Evolutionary conservation across 2,329 filamentous ascomycete genomes (phyloP).

Genomic region (Botrytis galanthina): DNA sequence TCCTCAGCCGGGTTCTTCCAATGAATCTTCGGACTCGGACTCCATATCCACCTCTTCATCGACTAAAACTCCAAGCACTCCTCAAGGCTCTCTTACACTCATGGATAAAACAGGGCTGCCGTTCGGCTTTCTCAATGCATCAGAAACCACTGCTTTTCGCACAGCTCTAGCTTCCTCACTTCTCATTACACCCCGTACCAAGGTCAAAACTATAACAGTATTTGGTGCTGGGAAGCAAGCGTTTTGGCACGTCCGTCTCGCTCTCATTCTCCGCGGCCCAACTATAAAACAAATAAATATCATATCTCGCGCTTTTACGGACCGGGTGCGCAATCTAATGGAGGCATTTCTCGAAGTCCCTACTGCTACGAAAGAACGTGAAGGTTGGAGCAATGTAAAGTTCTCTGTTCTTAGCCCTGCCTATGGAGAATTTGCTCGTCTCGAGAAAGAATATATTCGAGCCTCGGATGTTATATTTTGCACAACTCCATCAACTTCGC

Average conservation of each 20-base stretch:
- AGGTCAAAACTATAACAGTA: conserved; percentile 73
- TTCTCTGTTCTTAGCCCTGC: conserved; percentile 67
- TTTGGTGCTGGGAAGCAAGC: conserved; percentile 90
- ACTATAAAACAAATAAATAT: conserved; percentile 80
- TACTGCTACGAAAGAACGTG: conserved; percentile 46
- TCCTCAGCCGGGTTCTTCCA: conserved; percentile 41
- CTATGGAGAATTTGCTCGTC: conserved; percentile 64
- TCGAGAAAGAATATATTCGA: conserved; percentile 69
- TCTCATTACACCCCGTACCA: conserved; percentile 61
- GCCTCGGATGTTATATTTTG: conserved; percentile 82
- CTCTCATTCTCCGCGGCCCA: conserved; percentile 66
- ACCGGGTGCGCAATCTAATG: conserved; percentile 53
- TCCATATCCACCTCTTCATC: conserved; percentile 27
- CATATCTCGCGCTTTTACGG: conserved; percentile 70
- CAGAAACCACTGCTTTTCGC: conserved; percentile 75
- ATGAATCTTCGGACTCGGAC: conserved; percentile 18
- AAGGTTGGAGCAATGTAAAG: conserved; percentile 64
- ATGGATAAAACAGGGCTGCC: conserved; percentile 62
- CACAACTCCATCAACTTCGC: conserved; percentile 73
- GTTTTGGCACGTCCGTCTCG: conserved; percentile 89
- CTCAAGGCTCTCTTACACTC: conserved; percentile 63
- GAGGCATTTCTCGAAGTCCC: conserved; percentile 49
- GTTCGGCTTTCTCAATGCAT: conserved; percentile 68
- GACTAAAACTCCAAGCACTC: conserved; percentile 51
- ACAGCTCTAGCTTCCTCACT: conserved; percentile 72